A percentile compares a stretch with the other conserved stretches of the same genome.
phyloP scores from a whole-genome alignment of 1,139 yeast genomes.

The Pichiaceae sp. region DNA sequence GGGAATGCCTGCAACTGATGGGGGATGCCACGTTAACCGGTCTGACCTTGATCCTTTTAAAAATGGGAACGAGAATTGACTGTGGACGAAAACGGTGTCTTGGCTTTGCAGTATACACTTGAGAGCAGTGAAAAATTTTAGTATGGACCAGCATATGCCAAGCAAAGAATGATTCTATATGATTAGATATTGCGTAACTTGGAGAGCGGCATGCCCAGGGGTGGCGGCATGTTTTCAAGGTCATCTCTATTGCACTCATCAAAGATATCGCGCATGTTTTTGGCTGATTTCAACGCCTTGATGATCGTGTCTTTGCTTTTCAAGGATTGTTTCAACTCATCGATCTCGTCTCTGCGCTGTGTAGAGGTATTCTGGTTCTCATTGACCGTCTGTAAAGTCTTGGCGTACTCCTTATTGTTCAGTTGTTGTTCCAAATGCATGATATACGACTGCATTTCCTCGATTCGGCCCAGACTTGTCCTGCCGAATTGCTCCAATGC shows the following conservation, averaged over 20 bases:
- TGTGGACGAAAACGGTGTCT: no score
- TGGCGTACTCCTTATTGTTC: constrained; percentile 26
- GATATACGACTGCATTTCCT: constrained; percentile 58
- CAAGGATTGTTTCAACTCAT: constrained; percentile 52
- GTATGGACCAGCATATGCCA: no score
- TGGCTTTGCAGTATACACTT: no score
- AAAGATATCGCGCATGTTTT: constrained; percentile 15
- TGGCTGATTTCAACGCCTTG: constrained; percentile 50
- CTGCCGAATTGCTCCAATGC: constrained; percentile 40
- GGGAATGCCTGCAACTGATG: no score
- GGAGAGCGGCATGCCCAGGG: no score
- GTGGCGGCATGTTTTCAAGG: neutral
- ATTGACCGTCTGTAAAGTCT: constrained; percentile 1
- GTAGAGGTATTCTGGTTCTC: constrained; percentile 13
- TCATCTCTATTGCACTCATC: neutral
- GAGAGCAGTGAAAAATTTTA: no score
- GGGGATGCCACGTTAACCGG: no score
- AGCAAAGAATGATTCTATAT: no score
- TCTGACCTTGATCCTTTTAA: no score
- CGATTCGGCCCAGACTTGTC: constrained; percentile 40
- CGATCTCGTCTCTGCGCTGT: constrained; percentile 57
- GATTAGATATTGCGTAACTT: no score
- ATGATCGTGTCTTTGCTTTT: constrained; percentile 73
- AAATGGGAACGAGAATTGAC: no score
- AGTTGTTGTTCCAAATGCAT: constrained; percentile 54